Evolutionary conservation across 805 yeast genomes (phyloP).

Genomic region (Candida hispaniensis): DNA sequence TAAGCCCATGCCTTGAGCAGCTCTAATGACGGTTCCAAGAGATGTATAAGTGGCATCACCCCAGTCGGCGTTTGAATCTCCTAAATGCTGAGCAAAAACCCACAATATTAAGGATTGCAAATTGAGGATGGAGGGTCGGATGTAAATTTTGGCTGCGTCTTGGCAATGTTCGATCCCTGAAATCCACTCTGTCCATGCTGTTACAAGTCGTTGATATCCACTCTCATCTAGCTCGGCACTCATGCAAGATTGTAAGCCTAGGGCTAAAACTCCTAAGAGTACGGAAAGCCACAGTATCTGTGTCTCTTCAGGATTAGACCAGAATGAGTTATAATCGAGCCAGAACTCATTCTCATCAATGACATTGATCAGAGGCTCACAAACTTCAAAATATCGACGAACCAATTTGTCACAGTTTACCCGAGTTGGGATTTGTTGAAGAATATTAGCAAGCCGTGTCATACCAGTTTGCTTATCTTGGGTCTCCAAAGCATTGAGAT

Average conservation of each 20-base stretch:
- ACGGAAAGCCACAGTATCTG: conserved; percentile 27
- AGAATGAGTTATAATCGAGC: conserved; percentile 23
- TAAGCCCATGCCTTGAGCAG: conserved; percentile 30
- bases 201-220: conserved; percentile 19
- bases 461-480: conserved; percentile 2
- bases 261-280: conserved; percentile 24
- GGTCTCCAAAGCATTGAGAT: conserved; percentile 9
- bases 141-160: conserved; percentile 25
- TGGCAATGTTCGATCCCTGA: conserved; percentile 26
- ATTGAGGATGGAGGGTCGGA: conserved; percentile 26
- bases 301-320: conserved; percentile 23
- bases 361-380: conserved; percentile 25
- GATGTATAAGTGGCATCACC: conserved; percentile 25
- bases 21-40: conserved; percentile 25
- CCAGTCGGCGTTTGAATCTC: conserved; percentile 19
- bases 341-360: conserved; percentile 27
- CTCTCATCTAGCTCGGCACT: conserved; percentile 21
- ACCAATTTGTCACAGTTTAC: conserved; percentile 22
- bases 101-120: conserved; percentile 26
- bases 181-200: conserved; percentile 24
- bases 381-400: conserved; percentile 23
- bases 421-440: conserved; percentile 23
- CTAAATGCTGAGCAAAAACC: conserved; percentile 24
- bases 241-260: conserved; percentile 24
- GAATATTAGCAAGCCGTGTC: conserved; percentile 20